A percentile compares a stretch with the other conserved stretches of the same genome.
phyloP scores from a whole-genome alignment of 2,329 filamentous ascomycete genomes.

The Aspergillus candidus region DNA sequence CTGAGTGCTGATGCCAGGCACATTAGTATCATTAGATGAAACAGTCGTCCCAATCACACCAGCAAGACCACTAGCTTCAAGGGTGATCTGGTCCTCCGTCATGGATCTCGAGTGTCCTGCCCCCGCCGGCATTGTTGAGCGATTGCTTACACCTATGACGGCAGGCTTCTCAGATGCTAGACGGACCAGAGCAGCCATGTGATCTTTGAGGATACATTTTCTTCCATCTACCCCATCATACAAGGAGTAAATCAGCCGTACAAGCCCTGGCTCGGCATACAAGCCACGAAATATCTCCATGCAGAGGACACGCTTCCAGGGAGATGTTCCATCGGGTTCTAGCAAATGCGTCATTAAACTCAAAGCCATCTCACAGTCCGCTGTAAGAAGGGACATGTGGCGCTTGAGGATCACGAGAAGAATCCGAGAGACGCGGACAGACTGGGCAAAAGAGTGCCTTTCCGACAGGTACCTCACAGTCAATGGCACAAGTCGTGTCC shows the following conservation, averaged over 20 bases:
- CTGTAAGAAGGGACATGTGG: conserved; percentile 66
- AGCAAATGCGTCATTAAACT: conserved; percentile 77
- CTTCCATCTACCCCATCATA: conserved; percentile 70
- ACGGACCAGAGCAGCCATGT: conserved; percentile 85
- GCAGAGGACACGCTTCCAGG: conserved; percentile 84
- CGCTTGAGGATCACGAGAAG: conserved; percentile 73
- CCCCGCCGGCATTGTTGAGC: conserved; percentile 73
- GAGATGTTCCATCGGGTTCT: conserved; percentile 69
- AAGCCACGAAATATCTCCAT: conserved; percentile 87
- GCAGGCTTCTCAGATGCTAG: conserved; percentile 84
- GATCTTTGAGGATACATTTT: conserved; percentile 70
- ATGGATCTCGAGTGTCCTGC: conserved; percentile 51
- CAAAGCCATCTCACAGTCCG: conserved; percentile 77
- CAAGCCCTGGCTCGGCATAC: conserved; percentile 71
- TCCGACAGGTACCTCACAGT: conserved; percentile 72
- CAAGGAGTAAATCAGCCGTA: conserved; percentile 71
- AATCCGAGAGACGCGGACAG: conserved; percentile 75
- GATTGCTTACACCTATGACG: conserved; percentile 80
- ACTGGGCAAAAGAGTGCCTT: conserved; percentile 71
- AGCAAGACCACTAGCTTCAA: conserved; percentile 80
- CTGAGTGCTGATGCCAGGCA: conserved; percentile 73
- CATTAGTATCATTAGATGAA: conserved; percentile 59
- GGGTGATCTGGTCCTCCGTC: conserved; percentile 73
- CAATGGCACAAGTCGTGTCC: conserved; percentile 73
- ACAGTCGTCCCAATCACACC: conserved; percentile 76